Conservation (phyloP, 441 rosid species). For the Euphorbia schlechtendalii region DNA sequence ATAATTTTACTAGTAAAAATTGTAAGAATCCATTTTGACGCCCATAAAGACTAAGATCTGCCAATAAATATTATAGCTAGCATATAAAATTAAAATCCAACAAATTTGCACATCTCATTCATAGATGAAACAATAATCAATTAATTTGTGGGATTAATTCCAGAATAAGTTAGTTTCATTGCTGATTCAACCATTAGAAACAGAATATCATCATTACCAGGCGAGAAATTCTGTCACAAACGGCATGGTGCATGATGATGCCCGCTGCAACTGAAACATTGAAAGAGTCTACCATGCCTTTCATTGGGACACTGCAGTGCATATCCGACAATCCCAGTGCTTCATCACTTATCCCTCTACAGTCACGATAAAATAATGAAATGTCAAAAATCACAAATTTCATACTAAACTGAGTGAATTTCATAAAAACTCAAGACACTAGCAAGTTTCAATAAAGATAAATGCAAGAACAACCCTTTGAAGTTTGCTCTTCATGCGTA, state of each 20-base stretch:
- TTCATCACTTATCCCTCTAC: constrained; percentile 81
- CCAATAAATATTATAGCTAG: too few relatives aligned
- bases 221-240: constrained; percentile 67
- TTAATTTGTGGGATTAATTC: neutral
- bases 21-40: neutral
- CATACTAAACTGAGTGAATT: neutral
- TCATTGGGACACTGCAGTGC: constrained; percentile 87
- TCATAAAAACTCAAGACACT: neutral
- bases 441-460: neutral
- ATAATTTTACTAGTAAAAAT: too few relatives aligned
- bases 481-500: neutral
- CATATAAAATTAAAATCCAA: too few relatives aligned
- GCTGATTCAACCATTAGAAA: neutral
- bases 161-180: neutral
- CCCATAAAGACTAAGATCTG: neutral
- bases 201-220: constrained; percentile 38
- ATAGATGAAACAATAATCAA: constrained; percentile 1
- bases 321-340: constrained; percentile 74
- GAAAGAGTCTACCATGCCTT: constrained; percentile 96
- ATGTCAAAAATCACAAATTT: neutral
- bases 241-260: constrained; percentile 88
- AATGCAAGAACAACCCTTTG: constrained; percentile 5
- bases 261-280: constrained; percentile 98
- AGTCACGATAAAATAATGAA: constrained; percentile 8
- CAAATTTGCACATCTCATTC: neutral